phyloP scores from a whole-genome alignment of 192 early-diverging fungal genomes.

The Coemansia sp. region DNA sequence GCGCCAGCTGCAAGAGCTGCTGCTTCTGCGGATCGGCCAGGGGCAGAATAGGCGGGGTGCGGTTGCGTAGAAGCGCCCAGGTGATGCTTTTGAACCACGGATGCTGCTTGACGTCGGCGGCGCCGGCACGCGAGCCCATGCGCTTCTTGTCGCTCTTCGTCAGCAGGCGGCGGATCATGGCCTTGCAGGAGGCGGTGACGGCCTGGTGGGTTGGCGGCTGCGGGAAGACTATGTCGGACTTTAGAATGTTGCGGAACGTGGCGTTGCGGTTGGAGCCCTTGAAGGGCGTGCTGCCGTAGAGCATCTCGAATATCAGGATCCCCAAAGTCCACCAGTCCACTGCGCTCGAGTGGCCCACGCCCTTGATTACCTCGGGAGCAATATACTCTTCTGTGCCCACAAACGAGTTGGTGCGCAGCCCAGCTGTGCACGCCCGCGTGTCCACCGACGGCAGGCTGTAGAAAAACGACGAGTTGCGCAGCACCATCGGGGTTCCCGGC shows the following conservation, averaged over 20 bases:
- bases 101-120: conserved; percentile 90
- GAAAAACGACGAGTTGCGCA: conserved; percentile 60
- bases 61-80: conserved; percentile 89
- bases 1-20: conserved; percentile 53
- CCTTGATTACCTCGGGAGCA: conserved; percentile 97
- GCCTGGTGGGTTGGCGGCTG: conserved; percentile 51
- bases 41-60: conserved; percentile 82
- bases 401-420: conserved; percentile 93
- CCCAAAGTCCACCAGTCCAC: conserved; percentile 99
- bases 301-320: conserved; percentile 97
- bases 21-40: conserved; percentile 54
- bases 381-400: conserved; percentile 99
- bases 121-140: conserved; percentile 84
- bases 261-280: conserved; percentile 84
- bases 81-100: conserved; percentile 86
- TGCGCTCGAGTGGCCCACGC: conserved; percentile 85
- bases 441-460: conserved; percentile 71
- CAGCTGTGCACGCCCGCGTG: conserved; percentile 83
- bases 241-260: conserved; percentile 87
- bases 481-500: conserved; percentile 69
- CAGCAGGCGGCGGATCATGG: conserved; percentile 78
- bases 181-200: conserved; percentile 61
- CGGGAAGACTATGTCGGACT: conserved; percentile 77
- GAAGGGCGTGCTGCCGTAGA: conserved; percentile 96
- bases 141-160: conserved; percentile 87